Evolutionary conservation across 2,329 filamentous ascomycete species (phyloP).

Genomic region (Rhinocladiella mackenziei): DNA sequence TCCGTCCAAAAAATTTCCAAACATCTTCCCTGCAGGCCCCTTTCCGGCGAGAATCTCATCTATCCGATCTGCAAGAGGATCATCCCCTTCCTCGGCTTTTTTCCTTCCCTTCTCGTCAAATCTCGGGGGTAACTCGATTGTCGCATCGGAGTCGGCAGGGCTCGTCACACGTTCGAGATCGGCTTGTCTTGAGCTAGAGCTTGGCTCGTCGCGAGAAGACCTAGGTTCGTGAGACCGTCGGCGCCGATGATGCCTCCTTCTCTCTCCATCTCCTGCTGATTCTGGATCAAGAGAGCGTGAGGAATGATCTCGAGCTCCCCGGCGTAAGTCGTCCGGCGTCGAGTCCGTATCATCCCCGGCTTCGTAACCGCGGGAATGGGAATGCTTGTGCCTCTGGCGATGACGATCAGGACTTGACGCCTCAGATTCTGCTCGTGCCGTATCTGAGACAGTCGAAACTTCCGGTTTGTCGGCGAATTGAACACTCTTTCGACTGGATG

Average conservation of each 20-base stretch:
- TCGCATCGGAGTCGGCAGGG: conserved; percentile 40
- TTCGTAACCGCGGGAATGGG: conserved; percentile 37
- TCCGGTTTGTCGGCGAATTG: conserved; percentile 27
- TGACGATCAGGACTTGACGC: conserved; percentile 16
- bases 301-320: conserved; percentile 15
- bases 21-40: conserved; percentile 28
- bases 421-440: conserved; percentile 10
- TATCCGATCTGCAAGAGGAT: conserved; percentile 36
- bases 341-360: conserved; percentile 38
- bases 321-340: conserved; percentile 18
- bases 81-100: conserved; percentile 34
- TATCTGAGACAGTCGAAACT: conserved; percentile 15
- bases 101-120: conserved; percentile 42
- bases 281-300: conserved; percentile 28
- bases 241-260: conserved; percentile 27
- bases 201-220: conserved; percentile 17
- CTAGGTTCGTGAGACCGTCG: conserved; percentile 24
- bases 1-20: conserved; percentile 31
- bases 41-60: conserved; percentile 38
- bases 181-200: conserved; percentile 6
- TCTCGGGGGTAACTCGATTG: conserved; percentile 42
- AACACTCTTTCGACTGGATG: conserved; percentile 24
- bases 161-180: conserved; percentile 15
- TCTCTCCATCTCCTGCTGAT: conserved; percentile 33
- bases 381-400: conserved; percentile 17